Conservation (phyloP, 768 basidiomycete genomes). For the Termitomyces sp. region DNA sequence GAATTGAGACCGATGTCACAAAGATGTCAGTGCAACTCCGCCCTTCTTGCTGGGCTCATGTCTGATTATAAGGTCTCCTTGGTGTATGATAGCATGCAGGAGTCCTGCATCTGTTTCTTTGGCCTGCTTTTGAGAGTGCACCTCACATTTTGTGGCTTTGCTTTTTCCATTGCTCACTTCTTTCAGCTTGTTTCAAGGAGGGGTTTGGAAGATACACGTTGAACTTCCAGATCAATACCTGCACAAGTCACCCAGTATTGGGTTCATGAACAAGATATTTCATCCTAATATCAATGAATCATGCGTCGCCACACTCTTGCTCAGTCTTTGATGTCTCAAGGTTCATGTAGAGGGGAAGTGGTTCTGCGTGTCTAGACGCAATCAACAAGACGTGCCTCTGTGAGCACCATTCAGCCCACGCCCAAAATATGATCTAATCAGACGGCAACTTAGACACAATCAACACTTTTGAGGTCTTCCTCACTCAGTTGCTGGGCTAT, state of each 20-base stretch:
- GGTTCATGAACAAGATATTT: conserved; percentile 99
- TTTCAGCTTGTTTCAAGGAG: conserved; percentile 88
- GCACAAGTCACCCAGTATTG: conserved; percentile 97
- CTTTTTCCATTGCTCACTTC: conserved; percentile 3
- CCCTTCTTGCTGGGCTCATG: conserved; percentile 60
- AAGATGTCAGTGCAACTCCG: conserved; percentile 67
- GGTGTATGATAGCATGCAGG: conserved; percentile 98
- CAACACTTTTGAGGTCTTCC: conserved; percentile 98
- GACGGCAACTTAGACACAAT: conserved; percentile 76
- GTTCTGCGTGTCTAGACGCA: conserved; percentile 96
- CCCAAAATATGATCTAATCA: conserved; percentile 1
- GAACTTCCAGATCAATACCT: conserved; percentile 98
- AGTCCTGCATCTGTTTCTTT: conserved; percentile 95
- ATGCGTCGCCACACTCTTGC: conserved; percentile 45
- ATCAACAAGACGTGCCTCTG: conserved; percentile 99
- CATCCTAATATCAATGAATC: conserved; percentile 99
- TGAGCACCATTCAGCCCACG: conserved; percentile 37
- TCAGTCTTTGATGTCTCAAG: conserved; percentile 8
- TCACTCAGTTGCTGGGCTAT: conserved; percentile 95
- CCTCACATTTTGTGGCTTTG: conserved; percentile 8
- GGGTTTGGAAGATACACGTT: conserved; percentile 99
- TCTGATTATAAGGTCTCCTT: conserved; percentile 97
- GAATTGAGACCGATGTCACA: conserved; percentile 99
- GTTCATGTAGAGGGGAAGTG: conserved; percentile 68
- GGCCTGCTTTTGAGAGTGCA: conserved; percentile 94